Evolutionary conservation across 768 basidiomycete species (phyloP).

Genomic region (Pholiota conissans): DNA sequence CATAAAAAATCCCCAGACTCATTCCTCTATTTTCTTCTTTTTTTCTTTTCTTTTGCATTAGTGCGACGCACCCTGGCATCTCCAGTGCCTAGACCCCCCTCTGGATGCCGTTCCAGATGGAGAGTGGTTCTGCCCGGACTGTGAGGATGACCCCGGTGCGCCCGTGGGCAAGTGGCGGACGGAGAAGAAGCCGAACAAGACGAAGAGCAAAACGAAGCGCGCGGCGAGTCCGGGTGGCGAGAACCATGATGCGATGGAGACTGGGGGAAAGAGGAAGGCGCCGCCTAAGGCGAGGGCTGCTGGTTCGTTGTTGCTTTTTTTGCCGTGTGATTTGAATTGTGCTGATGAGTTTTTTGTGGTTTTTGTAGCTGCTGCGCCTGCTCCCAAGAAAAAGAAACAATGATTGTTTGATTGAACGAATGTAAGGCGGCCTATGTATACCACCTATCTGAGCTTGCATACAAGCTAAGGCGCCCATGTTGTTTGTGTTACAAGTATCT

Average conservation of each 20-base stretch:
- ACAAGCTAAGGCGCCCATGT: too few species aligned
- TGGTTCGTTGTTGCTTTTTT: slow-evolving; percentile 9
- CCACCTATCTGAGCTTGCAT: too few species aligned
- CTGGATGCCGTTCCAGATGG: slow-evolving; percentile 78
- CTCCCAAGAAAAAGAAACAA: slow-evolving; percentile 31
- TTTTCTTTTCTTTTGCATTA: slow-evolving; percentile 27
- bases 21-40: too few species aligned
- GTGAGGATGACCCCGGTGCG: slow-evolving; percentile 57
- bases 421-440: too few species aligned
- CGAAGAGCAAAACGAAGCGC: slow-evolving; percentile 25
- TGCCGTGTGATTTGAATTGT: too few species aligned
- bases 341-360: too few species aligned
- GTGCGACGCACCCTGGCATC: slow-evolving; percentile 91
- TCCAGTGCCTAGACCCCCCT: slow-evolving; percentile 79
- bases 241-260: slow-evolving; percentile 15
- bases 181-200: slow-evolving; percentile 26
- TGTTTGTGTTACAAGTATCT: not conserved
- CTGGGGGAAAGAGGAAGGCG: slow-evolving; percentile 20
- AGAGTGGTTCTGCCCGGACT: slow-evolving; percentile 90
- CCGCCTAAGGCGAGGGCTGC: slow-evolving; percentile 16
- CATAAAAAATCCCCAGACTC: not conserved
- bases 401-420: slow-evolving; percentile 13
- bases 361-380: slow-evolving; percentile 20
- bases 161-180: slow-evolving; percentile 42
- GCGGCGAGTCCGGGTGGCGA: slow-evolving; percentile 16